Base-by-base conservation (phyloP, 352 stramenopile species). In the Globisporangium yorkense region DNA sequence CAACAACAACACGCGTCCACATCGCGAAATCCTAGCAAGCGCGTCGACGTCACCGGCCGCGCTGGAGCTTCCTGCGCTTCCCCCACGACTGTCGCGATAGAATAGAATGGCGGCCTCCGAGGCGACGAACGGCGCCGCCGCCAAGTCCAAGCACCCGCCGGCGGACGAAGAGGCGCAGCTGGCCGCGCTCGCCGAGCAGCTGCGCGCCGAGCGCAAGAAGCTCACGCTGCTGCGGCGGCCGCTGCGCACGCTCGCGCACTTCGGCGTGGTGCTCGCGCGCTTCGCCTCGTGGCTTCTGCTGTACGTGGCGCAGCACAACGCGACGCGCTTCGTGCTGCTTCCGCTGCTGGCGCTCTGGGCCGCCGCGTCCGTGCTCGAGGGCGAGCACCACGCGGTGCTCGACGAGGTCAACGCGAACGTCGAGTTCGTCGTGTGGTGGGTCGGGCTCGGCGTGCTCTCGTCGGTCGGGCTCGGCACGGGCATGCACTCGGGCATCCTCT, bases 401-500 rank as follows among this genome's bases (percentile, higher is more conserved):
- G 82, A 93, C 57, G 80, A 94, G 57, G 86, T 96, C 71, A 94
- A 94, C 68, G 68, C 65, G 49, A 82, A 77, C 39, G 76, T 88
- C 60, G 75, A 94, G 75, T 97, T 96, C 68, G 73, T 96, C 33
- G 82, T 93, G 47, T 98, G 91, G 89, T 98, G 93, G 93, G 75
- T 98, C 50, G 89, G 91, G 1, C 84, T 98, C 24, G 93, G 93
- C 52, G 87, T 98, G 49, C 82, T 98, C 40, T 98, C 92, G 57
- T 96, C 83, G 13, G 89, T 98, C n/a, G 93, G 93, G 8, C 83
- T 98, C 39, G 93, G 93, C 57, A 96, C 87, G 21, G 93, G 93
- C 50, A 96, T 98, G 78, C 93, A 98, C 74, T 97, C 88, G 57
- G 91, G 91, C 60, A 94, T 98, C 47, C 74, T 98, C 13, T 98